Evolutionary conservation across 1,284 basidiomycete species (phyloP).

Genomic region (Melanopsichium pennsylvanicum): DNA sequence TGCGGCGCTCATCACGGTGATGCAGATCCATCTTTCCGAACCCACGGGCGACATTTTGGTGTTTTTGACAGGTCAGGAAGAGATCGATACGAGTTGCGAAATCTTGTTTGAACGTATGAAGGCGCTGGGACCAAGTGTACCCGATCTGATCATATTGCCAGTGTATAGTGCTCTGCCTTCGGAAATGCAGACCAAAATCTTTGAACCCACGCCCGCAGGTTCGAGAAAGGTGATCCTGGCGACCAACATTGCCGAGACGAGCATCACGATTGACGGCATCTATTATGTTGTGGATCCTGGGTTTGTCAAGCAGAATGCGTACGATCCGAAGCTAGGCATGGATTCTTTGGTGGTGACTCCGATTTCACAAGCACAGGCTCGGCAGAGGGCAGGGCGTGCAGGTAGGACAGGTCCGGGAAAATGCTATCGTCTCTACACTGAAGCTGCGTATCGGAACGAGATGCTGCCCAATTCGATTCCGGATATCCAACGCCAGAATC

Average conservation of each 20-base stretch:
- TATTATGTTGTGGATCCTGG: conserved; percentile 98
- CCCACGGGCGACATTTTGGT: conserved; percentile 94
- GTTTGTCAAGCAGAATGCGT: conserved; percentile 98
- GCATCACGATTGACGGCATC: conserved; percentile 96
- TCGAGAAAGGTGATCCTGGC: conserved; percentile 97
- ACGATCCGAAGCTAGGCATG: conserved; percentile 96
- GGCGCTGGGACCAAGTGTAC: conserved; percentile 93
- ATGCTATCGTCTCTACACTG: conserved; percentile 96
- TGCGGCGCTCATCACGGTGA: conserved; percentile 95
- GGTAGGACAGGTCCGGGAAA: conserved; percentile 98
- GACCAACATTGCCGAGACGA: conserved; percentile 98
- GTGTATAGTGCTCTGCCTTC: conserved; percentile 97
- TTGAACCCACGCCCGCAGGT: conserved; percentile 95
- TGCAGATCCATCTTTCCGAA: conserved; percentile 98
- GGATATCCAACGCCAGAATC: conserved; percentile 94
- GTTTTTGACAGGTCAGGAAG: conserved; percentile 96
- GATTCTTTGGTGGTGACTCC: conserved; percentile 98
- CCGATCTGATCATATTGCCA: conserved; percentile 93
- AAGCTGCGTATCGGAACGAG: conserved; percentile 96
- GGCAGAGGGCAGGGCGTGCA: conserved; percentile 92
- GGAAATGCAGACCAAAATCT: conserved; percentile 95
- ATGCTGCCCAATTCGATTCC: conserved; percentile 98
- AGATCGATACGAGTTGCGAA: conserved; percentile 97
- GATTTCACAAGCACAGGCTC: conserved; percentile 96
- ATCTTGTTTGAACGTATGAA: conserved; percentile 98